Percentiles rank a stretch among this genome's conserved stretches.
phyloP scores from a whole-genome alignment of 1,284 basidiomycete genomes.

The Heterobasidion irregulare region DNA sequence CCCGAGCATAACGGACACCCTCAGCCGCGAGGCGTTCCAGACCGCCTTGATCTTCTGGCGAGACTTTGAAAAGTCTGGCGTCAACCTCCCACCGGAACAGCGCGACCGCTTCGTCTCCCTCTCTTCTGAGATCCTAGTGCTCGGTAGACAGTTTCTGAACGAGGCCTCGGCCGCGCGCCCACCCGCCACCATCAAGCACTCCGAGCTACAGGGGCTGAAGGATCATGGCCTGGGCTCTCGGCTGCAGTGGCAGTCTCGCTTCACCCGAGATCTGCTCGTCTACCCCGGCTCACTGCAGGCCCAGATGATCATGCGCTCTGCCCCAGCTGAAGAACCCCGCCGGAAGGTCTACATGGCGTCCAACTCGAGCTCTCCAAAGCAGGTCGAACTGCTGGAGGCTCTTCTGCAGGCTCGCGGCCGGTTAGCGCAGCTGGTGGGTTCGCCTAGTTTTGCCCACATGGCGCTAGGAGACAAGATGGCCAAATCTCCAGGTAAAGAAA shows the following conservation, averaged over 20 bases:
- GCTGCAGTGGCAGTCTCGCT: constrained; percentile 63
- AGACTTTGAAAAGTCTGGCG: constrained; percentile 97
- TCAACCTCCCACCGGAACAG: constrained; percentile 75
- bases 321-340: constrained; percentile 76
- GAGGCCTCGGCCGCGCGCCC: constrained; percentile 52
- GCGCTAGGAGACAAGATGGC: constrained; percentile 92
- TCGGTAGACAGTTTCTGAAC: constrained; percentile 82
- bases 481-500: constrained; percentile 64
- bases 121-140: constrained; percentile 86
- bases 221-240: constrained; percentile 64
- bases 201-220: constrained; percentile 60
- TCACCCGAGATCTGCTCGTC: constrained; percentile 65
- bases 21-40: constrained; percentile 63
- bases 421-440: constrained; percentile 76
- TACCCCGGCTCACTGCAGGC: constrained; percentile 84
- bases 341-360: constrained; percentile 72
- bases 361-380: constrained; percentile 61
- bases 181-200: constrained; percentile 57
- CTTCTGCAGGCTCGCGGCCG: constrained; percentile 71
- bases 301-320: constrained; percentile 86
- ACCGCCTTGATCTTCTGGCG: constrained; percentile 92
- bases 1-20: constrained; percentile 47
- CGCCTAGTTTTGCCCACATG: constrained; percentile 78
- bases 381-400: constrained; percentile 69
- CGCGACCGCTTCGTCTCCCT: constrained; percentile 82